These are phyloP conservation scores for Sicyos baderoa DNA, from an alignment of 306 rosid species.

Conservation along the genomic window DNA sequence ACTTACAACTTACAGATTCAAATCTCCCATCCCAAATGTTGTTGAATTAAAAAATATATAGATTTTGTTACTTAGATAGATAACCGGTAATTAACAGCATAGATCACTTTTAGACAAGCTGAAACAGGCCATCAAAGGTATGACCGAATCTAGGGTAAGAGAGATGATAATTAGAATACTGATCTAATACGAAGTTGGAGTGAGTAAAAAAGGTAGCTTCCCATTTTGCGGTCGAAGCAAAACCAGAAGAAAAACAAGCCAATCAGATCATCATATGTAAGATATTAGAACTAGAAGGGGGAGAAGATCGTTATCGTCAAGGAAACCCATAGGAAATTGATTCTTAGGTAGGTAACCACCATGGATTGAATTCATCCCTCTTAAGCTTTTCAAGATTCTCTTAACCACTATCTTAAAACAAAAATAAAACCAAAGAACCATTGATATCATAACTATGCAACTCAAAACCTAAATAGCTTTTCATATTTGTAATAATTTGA, in stretches of 20 bases:
- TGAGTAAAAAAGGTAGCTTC: background rate
- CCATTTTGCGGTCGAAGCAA: background rate
- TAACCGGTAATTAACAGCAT: background rate
- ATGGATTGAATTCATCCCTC: no score
- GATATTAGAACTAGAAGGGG: background rate
- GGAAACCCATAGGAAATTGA: no score
- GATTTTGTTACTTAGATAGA: background rate
- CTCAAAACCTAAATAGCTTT: background rate
- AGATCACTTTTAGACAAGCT: background rate
- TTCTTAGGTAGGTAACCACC: no score
- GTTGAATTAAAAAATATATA: no score
- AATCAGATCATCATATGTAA: background rate
- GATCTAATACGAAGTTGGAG: background rate
- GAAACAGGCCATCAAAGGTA: background rate
- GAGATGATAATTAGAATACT: background rate
- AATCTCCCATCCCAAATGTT: no score
- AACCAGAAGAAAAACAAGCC: background rate
- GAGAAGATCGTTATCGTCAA: no score
- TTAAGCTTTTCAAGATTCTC: no score
- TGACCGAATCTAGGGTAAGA: background rate
- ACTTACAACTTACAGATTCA: no score
- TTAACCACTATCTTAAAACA: background rate
- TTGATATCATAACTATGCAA: background rate
- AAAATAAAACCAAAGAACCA: background rate
- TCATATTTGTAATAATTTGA: background rate